phyloP scores from a whole-genome alignment of 2,329 filamentous ascomycete genomes.

The Orbilia javanica region DNA sequence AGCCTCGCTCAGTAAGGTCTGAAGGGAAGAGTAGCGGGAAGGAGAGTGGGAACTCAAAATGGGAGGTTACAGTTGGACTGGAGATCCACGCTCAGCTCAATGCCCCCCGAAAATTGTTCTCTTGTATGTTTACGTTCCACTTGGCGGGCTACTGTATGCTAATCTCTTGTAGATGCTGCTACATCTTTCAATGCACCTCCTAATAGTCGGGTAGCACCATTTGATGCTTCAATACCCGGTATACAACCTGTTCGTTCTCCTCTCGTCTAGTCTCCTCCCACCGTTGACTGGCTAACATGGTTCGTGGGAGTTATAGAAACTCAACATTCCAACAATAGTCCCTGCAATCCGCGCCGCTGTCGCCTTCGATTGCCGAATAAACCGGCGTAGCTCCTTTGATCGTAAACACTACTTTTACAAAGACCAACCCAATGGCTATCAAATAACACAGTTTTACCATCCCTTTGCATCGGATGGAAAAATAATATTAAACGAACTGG shows the following conservation, averaged over 20 bases:
- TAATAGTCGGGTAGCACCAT: constrained; percentile 88
- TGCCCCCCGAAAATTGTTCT: constrained; percentile 89
- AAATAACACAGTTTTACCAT: constrained; percentile 95
- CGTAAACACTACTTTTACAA: constrained; percentile 99
- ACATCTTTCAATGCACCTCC: constrained; percentile 77
- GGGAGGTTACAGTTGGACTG: constrained; percentile 95
- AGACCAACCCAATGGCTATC: constrained; percentile 95
- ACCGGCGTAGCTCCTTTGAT: constrained; percentile 85
- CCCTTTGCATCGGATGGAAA: constrained; percentile 69
- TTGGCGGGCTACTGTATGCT: neutral
- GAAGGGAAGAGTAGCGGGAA: neutral
- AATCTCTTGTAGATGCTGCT: constrained; percentile 66
- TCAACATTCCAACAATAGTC: constrained; percentile 84
- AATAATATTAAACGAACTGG: constrained; percentile 65
- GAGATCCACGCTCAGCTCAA: constrained; percentile 98
- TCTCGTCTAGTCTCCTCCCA: neutral
- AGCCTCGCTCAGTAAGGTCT: neutral
- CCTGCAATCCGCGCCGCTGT: constrained; percentile 92
- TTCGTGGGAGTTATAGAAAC: constrained; percentile 66
- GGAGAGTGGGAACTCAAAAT: constrained; percentile 65
- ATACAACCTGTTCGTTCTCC: constrained; percentile 76
- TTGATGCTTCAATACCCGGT: constrained; percentile 90
- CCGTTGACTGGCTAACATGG: constrained; percentile 81
- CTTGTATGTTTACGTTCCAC: constrained; percentile 66
- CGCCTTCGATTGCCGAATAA: constrained; percentile 82